phyloP scores from a whole-genome alignment of 1,284 basidiomycete genomes.

The Trametes pubescens region DNA sequence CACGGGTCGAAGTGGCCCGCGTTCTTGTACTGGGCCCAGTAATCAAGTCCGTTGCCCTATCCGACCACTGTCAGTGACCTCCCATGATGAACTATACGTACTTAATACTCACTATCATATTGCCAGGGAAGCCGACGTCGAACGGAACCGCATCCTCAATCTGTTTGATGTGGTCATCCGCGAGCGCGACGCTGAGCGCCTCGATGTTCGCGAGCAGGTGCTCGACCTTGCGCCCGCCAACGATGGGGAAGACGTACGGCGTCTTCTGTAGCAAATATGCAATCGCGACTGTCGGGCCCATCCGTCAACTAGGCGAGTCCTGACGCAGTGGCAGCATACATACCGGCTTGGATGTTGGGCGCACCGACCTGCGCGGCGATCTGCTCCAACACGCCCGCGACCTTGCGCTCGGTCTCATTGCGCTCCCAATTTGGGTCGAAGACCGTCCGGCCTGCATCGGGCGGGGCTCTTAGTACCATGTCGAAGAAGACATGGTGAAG shows the following conservation, averaged over 20 bases:
- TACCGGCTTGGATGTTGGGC: conserved; percentile 40
- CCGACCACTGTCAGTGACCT: neutral
- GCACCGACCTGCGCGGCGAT: conserved; percentile 35
- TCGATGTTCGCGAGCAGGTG: conserved; percentile 56
- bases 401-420: conserved; percentile 31
- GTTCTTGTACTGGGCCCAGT: neutral
- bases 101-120: conserved; percentile 45
- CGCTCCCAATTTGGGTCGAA: conserved; percentile 35
- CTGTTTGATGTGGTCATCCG: conserved; percentile 49
- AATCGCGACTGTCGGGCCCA: neutral
- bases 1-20: neutral
- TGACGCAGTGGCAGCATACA: conserved; percentile 41
- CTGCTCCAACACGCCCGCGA: conserved; percentile 37
- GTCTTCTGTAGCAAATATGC: conserved; percentile 32
- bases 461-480: neutral
- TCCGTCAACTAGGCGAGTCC: conserved; percentile 34
- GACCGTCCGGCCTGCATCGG: conserved; percentile 18
- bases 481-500: neutral
- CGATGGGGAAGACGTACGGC: conserved; percentile 10
- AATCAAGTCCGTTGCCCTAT: conserved; percentile 2
- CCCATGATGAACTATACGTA: neutral
- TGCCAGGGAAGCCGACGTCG: conserved; percentile 51
- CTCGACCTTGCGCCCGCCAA: conserved; percentile 57
- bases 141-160: conserved; percentile 51
- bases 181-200: conserved; percentile 52